Conservation (phyloP, 179 eudicot species). For the Silene noctiflora region DNA sequence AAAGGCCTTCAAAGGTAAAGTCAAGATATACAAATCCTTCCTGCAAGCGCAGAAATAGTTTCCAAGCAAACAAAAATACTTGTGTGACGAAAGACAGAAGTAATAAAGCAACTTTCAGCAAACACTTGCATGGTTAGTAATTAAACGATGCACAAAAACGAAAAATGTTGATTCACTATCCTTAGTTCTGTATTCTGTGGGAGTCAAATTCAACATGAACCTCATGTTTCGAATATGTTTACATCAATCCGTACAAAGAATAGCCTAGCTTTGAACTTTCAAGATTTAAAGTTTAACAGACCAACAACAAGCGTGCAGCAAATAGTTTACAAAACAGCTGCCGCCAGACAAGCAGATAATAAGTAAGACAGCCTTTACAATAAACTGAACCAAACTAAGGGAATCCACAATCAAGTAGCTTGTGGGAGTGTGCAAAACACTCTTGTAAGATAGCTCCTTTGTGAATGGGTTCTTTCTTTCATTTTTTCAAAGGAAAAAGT, state of each 20-base stretch:
- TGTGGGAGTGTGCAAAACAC: no score
- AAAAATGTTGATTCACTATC: background rate
- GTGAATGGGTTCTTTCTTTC: no score
- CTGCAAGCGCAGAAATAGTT: background rate
- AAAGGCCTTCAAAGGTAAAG: background rate
- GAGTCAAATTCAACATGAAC: slow-evolving; percentile 1
- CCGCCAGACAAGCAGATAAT: background rate
- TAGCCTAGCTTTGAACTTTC: background rate
- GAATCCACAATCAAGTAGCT: background rate
- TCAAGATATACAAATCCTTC: background rate
- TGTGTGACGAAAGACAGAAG: background rate
- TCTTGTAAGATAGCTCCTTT: no score
- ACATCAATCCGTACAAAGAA: background rate
- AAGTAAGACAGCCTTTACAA: background rate
- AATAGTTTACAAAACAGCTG: background rate
- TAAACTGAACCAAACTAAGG: background rate
- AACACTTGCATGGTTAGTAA: background rate
- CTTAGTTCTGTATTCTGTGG: background rate
- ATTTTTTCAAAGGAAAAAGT: no score
- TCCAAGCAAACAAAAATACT: background rate
- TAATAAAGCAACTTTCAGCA: background rate
- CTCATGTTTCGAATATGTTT: background rate
- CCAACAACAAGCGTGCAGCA: background rate
- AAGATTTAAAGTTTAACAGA: background rate
- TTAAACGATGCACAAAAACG: background rate